phyloP scores from a whole-genome alignment of 768 basidiomycete species.

The Tephrocybe rancida region DNA sequence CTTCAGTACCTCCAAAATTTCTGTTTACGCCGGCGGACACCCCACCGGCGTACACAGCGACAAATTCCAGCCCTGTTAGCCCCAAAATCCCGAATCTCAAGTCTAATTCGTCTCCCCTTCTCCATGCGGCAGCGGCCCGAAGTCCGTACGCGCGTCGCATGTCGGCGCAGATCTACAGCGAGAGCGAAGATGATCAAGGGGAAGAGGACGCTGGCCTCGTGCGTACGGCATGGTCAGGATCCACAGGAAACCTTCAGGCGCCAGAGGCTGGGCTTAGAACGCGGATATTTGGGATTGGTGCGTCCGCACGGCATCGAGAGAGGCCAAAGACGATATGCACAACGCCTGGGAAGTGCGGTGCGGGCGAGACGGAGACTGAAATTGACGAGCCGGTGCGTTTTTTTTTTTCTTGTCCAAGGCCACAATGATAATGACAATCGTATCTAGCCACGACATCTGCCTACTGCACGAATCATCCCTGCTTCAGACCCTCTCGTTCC shows the following conservation, averaged over 20 bases:
- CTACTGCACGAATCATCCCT: constrained; percentile 65
- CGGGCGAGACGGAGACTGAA: constrained; percentile 81
- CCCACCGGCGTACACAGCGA: constrained; percentile 22
- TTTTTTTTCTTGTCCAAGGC: not conserved
- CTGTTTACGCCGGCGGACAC: constrained; percentile 25
- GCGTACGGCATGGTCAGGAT: constrained; percentile 28
- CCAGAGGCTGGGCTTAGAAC: constrained; percentile 25
- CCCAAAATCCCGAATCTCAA: constrained; percentile 20
- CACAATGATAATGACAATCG: not conserved
- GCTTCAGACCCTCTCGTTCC: constrained; percentile 53
- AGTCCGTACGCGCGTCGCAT: constrained; percentile 11
- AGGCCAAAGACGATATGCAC: constrained; percentile 63
- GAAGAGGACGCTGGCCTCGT: constrained; percentile 32
- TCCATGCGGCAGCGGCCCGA: constrained; percentile 16
- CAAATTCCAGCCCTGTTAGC: constrained; percentile 16
- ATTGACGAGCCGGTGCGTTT: constrained; percentile 71
- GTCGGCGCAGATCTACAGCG: constrained; percentile 28
- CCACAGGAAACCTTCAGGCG: constrained; percentile 7
- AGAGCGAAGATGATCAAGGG: constrained; percentile 27
- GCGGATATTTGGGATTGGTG: constrained; percentile 31
- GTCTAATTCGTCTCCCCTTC: constrained; percentile 25
- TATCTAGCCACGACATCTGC: constrained; percentile 60
- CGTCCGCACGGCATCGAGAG: constrained; percentile 25
- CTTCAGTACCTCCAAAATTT: constrained; percentile 16
- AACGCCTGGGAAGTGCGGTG: constrained; percentile 56